Evolutionary conservation across 768 basidiomycete species (phyloP).

Genomic region (Mycena capillaripes): DNA sequence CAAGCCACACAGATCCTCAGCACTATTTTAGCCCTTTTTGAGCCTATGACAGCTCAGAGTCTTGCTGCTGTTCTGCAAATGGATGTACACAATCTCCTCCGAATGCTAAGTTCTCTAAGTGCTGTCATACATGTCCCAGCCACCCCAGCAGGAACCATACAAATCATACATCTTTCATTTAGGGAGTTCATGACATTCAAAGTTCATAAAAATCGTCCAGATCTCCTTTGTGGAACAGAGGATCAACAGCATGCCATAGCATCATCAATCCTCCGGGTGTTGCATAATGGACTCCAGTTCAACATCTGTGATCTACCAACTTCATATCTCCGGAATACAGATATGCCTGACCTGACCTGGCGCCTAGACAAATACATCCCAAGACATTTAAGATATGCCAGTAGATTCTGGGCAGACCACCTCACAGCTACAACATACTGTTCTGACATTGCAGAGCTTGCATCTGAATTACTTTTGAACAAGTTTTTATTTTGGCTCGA

Average conservation of each 20-base stretch:
- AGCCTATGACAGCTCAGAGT: neutral
- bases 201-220: neutral
- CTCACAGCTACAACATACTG: neutral
- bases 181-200: neutral
- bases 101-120: neutral
- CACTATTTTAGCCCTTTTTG: neutral
- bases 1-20: neutral
- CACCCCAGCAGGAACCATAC: neutral
- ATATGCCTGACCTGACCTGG: neutral
- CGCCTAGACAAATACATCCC: neutral
- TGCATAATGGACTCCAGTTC: neutral
- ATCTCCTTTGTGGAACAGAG: neutral
- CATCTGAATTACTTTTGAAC: neutral
- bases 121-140: neutral
- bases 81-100: neutral
- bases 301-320: neutral
- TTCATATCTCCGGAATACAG: neutral
- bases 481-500: slow-evolving; percentile 14
- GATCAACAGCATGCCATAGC: neutral
- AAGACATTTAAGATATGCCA: neutral
- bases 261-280: neutral
- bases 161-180: slow-evolving; percentile 19
- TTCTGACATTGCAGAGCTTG: neutral
- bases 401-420: slow-evolving; percentile 2
- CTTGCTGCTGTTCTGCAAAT: neutral